Evolutionary conservation across 495 filamentous ascomycete species (phyloP).

Genomic region (Podospora bellae-mahoneyi): DNA sequence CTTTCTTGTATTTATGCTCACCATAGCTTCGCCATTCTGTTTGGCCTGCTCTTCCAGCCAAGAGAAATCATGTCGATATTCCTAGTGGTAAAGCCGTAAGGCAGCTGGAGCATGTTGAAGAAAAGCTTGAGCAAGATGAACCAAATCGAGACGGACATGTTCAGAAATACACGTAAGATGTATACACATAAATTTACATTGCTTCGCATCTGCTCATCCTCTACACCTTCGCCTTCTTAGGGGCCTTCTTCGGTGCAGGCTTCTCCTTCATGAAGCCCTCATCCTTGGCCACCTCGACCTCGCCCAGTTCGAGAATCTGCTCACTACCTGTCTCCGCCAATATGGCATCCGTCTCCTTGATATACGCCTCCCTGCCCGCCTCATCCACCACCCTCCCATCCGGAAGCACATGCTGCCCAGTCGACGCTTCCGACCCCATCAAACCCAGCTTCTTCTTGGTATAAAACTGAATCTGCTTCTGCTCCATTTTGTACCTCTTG

Average conservation of each 20-base stretch:
- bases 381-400: background rate
- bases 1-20: too few species aligned
- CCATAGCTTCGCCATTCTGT: too few species aligned
- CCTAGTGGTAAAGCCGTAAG: too few species aligned
- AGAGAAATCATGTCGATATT: too few species aligned
- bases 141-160: too few species aligned
- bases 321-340: slow-evolving; percentile 40
- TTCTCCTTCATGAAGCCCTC: slow-evolving; percentile 30
- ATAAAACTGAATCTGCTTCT: slow-evolving; percentile 36
- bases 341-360: slow-evolving; percentile 41
- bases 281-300: slow-evolving; percentile 14
- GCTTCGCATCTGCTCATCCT: background rate
- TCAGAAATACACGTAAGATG: background rate
- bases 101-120: too few species aligned
- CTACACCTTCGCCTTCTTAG: background rate
- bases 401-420: background rate
- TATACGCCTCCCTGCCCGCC: slow-evolving; percentile 21
- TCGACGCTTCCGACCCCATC: background rate
- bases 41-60: too few species aligned
- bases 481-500: slow-evolving; percentile 26
- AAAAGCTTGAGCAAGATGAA: too few species aligned
- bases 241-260: background rate
- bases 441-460: slow-evolving; percentile 21
- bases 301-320: slow-evolving; percentile 37
- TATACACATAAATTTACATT: slow-evolving; percentile 2